Evolutionary conservation across 164 flowering plant genomes (phyloP), one percentile per base, ranked within the genome.

Genomic region (Santalum album): DNA sequence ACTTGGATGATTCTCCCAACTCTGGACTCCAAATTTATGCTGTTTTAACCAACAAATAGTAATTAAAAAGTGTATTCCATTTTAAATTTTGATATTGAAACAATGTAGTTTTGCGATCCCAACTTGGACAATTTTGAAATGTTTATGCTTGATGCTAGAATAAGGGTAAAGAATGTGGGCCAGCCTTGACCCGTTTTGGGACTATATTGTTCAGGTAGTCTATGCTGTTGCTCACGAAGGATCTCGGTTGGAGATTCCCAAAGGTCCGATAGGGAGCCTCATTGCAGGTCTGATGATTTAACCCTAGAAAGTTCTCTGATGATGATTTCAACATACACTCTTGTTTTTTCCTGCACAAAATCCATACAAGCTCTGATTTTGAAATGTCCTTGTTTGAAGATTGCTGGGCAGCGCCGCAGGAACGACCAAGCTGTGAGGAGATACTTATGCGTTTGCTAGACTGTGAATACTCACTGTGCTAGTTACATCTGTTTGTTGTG

Each of bases 181-280:
- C 42, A 38, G 42, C 16, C 42, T 9, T 38, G 14, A 38, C 42
- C n/a, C n/a, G n/a, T n/a, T 9, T 38, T 14, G 17, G 3, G 42
- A 11, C 16, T 22, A 20, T 51, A 27, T 58, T 57, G 15, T 65
- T 53, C 73, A 90, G 99, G 99, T 94, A 0, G 84, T 94, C 43
- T 81, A 84, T 76, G 75, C 92, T 45, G 99, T 90, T 67, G 99
- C 90, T 16, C 75, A 87, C 49, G 95, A 87, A 60, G 84, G 90
- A 29, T 72, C 81, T 18, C 66, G 95, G 54, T 63, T 89, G 60
- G 92, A 94, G 56, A 82, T 89, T 59, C 97, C 97, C 15, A 95
- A 87, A 69, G 99, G 97, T 29, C 96, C 97, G 1, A 53, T 92
- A 42, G 90, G 97, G 71, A 79, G 77, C 65, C 70, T 89, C 9